Base-by-base conservation (phyloP, 768 basidiomycete species). In the Leccinum boreale region DNA sequence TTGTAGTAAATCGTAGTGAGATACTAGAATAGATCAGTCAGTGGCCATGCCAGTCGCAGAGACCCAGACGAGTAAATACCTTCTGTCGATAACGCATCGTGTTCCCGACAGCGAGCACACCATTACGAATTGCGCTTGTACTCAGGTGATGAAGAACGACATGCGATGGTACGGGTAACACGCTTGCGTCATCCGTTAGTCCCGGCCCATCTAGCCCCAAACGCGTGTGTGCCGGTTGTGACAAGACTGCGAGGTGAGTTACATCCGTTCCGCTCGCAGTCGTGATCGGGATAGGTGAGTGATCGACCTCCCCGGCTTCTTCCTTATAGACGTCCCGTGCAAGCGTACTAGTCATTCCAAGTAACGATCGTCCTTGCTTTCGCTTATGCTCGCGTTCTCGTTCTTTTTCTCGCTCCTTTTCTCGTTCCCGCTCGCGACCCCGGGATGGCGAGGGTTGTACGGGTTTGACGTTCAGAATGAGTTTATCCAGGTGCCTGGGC, bases 111-210 rank as follows among this genome's bases (percentile, higher is more conserved):
- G 94, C 94, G 50, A 98, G 73, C 48, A 96, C 92, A 7, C 93
- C 94, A 70, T 94, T 94, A 73, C 86, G 81, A 60, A 98, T 98
- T 52, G 95, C 94, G 66, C 93, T 96, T 60, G 95, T 97, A 60
- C 92, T 92, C 65, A 98, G 74, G 73, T 98, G 95, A 65, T 97
- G 94, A 62, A 98, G 77, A 23, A 98, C 93, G 36, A 93, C 92
- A 75, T 98, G 95, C 36, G 86, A 89, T 21, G 95, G 95, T 21
- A 97, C 92, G 15, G 96, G 89, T 61, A 98, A 73, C 56, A 98
- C 93, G 50, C 87, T 89, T 52, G 85, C 89, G 67, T 98, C 95
- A 73, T 98, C 95, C 17, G 85, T 83, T 66, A 87, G 62, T n/a
- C 81, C 76, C 0, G 66, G 64, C 7, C 69, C 75, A 12, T 77